These are phyloP conservation scores for Tillandsia fasciculata DNA, from an alignment of 176 grass and related monocot species.

Conservation along the genomic window DNA sequence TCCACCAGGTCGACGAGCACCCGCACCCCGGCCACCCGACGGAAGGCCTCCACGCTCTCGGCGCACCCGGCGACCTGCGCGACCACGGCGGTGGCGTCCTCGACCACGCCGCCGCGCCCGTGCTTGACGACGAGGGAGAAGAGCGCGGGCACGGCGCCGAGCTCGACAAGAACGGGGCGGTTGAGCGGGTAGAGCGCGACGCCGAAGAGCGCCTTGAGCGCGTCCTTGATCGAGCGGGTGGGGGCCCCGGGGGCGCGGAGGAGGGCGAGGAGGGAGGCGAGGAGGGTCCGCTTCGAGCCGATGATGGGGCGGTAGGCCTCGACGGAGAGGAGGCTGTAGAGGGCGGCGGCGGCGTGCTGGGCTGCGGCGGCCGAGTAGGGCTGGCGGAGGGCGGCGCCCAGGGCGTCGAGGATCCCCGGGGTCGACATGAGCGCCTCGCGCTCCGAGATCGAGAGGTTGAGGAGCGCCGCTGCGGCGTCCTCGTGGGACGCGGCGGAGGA, in stretches of 20 bases:
- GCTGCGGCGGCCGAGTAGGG: constrained; percentile 21
- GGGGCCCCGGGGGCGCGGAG: constrained; percentile 14
- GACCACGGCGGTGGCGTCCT: constrained; percentile 78
- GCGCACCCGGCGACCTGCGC: constrained; percentile 84
- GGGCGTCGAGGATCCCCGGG: constrained; percentile 60
- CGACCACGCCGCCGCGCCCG: constrained; percentile 46
- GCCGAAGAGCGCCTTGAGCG: constrained; percentile 77
- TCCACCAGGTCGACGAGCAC: constrained; percentile 71
- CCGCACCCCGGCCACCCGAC: constrained; percentile 44
- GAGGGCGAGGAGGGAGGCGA: constrained; percentile 53
- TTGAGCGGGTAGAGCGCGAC: constrained; percentile 57
- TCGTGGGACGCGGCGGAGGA: constrained; percentile 4
- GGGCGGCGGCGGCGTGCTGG: constrained; percentile 67
- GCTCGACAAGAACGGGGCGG: constrained; percentile 39
- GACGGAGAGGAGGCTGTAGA: constrained; percentile 71
- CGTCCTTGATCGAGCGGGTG: constrained; percentile 76
- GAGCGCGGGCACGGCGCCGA: constrained; percentile 46
- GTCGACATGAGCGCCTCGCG: constrained; percentile 54
- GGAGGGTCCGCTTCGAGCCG: constrained; percentile 34
- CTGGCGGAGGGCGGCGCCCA: constrained; percentile 40
- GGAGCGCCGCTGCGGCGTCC: constrained; percentile 75
- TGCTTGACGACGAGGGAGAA: constrained; percentile 63
- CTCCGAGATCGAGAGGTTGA: constrained; percentile 77
- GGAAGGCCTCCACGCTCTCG: constrained; percentile 66
- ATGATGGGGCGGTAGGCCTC: constrained; percentile 54